Evolutionary conservation across 2,329 filamentous ascomycete genomes (phyloP).

Genomic region (Gaeumannomyces tritici): DNA sequence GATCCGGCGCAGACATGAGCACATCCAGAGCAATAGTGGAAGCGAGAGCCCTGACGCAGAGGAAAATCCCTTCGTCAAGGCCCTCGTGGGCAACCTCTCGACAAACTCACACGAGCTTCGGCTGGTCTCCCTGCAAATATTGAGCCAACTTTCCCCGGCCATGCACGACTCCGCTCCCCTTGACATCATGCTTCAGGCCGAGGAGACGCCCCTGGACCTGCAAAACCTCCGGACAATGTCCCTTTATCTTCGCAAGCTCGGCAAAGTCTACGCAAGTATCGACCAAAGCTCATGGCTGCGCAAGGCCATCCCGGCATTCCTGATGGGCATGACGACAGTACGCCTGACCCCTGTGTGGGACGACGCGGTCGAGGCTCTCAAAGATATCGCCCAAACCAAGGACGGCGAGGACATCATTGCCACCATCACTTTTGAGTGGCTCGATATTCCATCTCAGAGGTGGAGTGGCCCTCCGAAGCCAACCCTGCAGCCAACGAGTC

Average conservation of each 20-base stretch:
- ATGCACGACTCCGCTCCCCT: conserved; percentile 38
- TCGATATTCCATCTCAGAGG: conserved; percentile 47
- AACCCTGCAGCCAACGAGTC: conserved; percentile 16
- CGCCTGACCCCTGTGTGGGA: conserved; percentile 83
- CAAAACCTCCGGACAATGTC: conserved; percentile 68
- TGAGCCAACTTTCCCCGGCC: conserved; percentile 50
- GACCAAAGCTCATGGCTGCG: conserved; percentile 55
- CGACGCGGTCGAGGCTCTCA: conserved; percentile 66
- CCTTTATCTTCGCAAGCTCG: conserved; percentile 76
- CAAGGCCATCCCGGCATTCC: conserved; percentile 67
- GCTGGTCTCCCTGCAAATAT: conserved; percentile 60
- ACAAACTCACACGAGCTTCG: conserved; percentile 68
- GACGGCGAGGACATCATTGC: conserved; percentile 65
- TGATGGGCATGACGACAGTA: conserved; percentile 83
- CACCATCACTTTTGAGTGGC: conserved; percentile 68
- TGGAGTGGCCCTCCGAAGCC: conserved; percentile 32
- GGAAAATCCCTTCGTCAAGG: conserved; percentile 50
- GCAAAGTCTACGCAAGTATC: conserved; percentile 51
- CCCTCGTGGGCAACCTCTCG: conserved; percentile 64
- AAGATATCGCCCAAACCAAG: conserved; percentile 61
- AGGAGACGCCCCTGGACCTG: conserved; percentile 68
- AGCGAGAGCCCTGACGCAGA: conserved; percentile 39
- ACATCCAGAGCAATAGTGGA: conserved; percentile 16
- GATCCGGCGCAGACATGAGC: conserved; percentile 12
- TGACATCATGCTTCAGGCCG: conserved; percentile 63